Conservation (phyloP, 176 grass and related monocot genomes). For the Saccharum officinarum region DNA sequence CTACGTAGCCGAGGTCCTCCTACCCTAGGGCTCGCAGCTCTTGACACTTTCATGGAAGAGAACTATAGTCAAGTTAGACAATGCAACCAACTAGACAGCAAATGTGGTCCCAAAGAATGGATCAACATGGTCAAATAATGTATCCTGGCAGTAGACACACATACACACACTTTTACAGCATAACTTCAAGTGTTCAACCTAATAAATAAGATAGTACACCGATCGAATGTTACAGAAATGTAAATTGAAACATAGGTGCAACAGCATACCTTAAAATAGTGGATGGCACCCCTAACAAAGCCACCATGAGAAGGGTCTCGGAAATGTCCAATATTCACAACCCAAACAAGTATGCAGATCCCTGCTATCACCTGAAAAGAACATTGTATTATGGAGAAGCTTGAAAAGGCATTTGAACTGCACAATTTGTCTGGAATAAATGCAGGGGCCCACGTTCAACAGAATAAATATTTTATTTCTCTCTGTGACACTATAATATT, state of each 20-base stretch:
- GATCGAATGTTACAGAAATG: constrained; percentile 16
- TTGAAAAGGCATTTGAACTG: background rate
- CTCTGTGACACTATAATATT: constrained; percentile 1
- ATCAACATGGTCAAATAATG: background rate
- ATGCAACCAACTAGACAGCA: constrained; percentile 20
- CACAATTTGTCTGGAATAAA: constrained; percentile 1
- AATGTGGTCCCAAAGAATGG: constrained; percentile 3
- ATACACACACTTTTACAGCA: background rate
- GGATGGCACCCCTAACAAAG: constrained; percentile 92
- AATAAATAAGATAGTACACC: constrained; percentile 15
- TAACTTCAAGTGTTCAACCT: constrained; percentile 6
- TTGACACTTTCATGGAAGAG: background rate
- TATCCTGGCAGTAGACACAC: background rate
- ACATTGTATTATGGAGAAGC: constrained; percentile 1
- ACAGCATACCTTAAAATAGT: constrained; percentile 91
- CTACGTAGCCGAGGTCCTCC: too few relatives aligned
- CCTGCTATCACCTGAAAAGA: constrained; percentile 90
- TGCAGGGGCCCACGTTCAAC: background rate
- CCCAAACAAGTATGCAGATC: constrained; percentile 97
- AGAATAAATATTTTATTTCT: background rate
- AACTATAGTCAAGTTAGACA: background rate
- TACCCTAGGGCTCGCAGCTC: too few relatives aligned
- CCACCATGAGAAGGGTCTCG: constrained; percentile 93
- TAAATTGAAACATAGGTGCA: constrained; percentile 9
- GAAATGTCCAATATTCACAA: constrained; percentile 99